Evolutionary conservation across 176 grass and related monocot species (phyloP), one percentile per base, ranked within the genome.

Genomic region (sorghum (Sorghum bicolor)): DNA sequence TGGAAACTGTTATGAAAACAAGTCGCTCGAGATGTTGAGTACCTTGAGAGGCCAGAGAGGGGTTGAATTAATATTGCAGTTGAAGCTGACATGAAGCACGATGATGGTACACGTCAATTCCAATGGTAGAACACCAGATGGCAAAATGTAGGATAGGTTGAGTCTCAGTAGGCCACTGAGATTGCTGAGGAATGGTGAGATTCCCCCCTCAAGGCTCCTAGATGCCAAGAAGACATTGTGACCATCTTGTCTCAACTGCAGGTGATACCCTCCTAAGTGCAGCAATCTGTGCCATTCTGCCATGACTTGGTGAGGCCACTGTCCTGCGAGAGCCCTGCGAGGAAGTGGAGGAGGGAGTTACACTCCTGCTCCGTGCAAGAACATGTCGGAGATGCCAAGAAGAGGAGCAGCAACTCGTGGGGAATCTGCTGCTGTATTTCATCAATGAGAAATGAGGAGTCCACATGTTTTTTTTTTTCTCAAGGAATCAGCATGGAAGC

Each of bases 1-100:
- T 52, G 90, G 79, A 68, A 92, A 92, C 17, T 0, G 20, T 20
- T 78, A 74, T 4, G 67, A 29, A 38, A 92, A 76, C 20, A 74
- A 44, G 43, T 92, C 89, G 53, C 87, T 92, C 0, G 90, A 92
- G 36, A 92, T 79, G 68, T 92, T 92, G 2, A 92, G 36, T 69
- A 89, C 90, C 60, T 86, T 24, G 63, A 89, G 84, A 64, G 80
- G 75, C 28, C 0, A 40, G 5, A 4, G 57, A 63, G 67, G 60
- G 34, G 74, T 43, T 57, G 74, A 79, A n/a, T n/a, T n/a, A n/a
- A n/a, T n/a, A n/a, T n/a, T n/a, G n/a, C n/a, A n/a, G n/a, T 91
- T 91, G 65, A 91, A 91, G 58, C 90, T 92, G 75, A 92, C 60
- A 11, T 92, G 83, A 3, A 89, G 83, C 14, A 83, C 24, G 4